Evolutionary conservation across 768 basidiomycete species (phyloP), one percentile per base, ranked within the genome.

Genomic region (Saitozyma sp.): DNA sequence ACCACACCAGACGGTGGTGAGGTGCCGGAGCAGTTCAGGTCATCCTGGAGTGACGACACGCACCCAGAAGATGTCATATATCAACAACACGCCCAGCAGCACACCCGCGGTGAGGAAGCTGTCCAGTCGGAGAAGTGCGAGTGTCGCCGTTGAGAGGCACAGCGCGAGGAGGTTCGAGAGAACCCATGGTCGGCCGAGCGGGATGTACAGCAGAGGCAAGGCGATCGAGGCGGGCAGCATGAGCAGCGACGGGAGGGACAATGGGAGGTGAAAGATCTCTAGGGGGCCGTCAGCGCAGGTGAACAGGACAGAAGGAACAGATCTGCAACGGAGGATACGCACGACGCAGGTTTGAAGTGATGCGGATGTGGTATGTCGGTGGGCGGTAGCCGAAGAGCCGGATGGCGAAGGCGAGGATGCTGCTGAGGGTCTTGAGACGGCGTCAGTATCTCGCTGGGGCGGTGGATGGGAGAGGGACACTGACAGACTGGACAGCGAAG

Each of bases 41-140:
- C 9, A 42, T 11, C 16, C 5, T 8, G 45, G 6, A 17, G 13
- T 16, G 37, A 17, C 17, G 14, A 17, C 11, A 64, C 70, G 49
- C 59, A 77, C 78, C 91, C 91, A 96, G 85, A 88, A 95, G 46
- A 96, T 85, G 76, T 98, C 95, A 75, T 98, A 98, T 48, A 96
- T 51, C 80, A 97, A 92, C 20, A 99, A 82, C 6, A 91, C 92
- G 3, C 84, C 84, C 6, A 99, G 83, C 3, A 97, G 84, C 63
- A 92, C 85, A 46, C 84, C 84, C 8, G 92, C 95, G 14, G 95
- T 96, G 71, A 84, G 80, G 83, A 97, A 95, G 9, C 90, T 90
- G 78, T 98, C 95, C 40, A 97, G 79, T 77, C 87, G 89, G 68
- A 97, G 82, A 63, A 93, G 77, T 43, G 86, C 83, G 56, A 97